A percentile compares a stretch with the other conserved stretches of the same genome.
Conservation (phyloP, 2,329 filamentous ascomycete species). For the Paecilomyces dactylethromorphus region DNA sequence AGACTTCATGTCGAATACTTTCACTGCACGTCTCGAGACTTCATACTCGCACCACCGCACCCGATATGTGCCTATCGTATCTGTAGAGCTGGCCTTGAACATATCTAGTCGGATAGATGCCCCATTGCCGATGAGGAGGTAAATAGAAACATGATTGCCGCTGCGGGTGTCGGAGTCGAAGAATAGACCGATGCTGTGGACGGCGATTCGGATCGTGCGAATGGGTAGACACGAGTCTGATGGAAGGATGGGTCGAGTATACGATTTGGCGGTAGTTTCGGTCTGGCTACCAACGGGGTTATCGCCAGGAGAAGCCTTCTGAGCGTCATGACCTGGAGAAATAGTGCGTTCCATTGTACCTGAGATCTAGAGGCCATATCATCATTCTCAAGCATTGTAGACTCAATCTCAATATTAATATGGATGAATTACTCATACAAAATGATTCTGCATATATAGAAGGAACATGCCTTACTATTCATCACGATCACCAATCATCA, state of each 20-base stretch:
- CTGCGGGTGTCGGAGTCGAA: conserved; percentile 9
- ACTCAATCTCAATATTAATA: too few relatives aligned
- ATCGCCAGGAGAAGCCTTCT: not conserved
- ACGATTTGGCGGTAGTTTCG: not conserved
- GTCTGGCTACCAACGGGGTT: too few relatives aligned
- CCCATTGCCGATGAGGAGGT: conserved; percentile 1
- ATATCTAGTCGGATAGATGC: conserved; percentile 5
- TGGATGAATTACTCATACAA: too few relatives aligned
- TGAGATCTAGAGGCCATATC: too few relatives aligned
- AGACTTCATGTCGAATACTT: conserved; percentile 1
- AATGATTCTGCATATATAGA: too few relatives aligned
- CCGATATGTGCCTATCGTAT: conserved; percentile 3
- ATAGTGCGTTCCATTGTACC: too few relatives aligned
- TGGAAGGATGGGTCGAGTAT: not conserved
- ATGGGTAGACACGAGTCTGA: not conserved
- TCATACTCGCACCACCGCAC: not conserved
- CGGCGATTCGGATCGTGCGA: conserved; percentile 5
- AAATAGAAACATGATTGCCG: conserved; percentile 7
- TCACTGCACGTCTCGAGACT: conserved; percentile 1
- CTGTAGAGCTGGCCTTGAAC: conserved; percentile 4
- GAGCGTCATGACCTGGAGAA: too few relatives aligned
- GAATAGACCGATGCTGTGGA: conserved; percentile 5
- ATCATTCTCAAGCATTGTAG: too few relatives aligned
- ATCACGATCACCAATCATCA: too few relatives aligned
- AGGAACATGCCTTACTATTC: too few relatives aligned